phyloP scores from a whole-genome alignment of 148 eudicot species.

The Rhododendron kiyosumense region DNA sequence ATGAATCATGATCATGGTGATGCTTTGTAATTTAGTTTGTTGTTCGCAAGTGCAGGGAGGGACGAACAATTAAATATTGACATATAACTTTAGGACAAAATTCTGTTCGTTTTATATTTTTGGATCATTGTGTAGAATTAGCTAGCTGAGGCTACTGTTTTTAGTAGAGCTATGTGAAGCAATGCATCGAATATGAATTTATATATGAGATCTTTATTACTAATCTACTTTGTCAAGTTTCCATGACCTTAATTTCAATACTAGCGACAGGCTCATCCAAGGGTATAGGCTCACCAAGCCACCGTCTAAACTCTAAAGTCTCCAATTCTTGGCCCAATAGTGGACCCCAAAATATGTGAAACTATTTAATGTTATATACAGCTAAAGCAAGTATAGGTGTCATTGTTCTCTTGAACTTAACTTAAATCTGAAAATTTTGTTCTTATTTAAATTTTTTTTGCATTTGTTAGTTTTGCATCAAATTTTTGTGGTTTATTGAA shows the following conservation, averaged over 20 bases:
- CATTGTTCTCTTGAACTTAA: too few species aligned
- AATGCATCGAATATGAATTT: background rate
- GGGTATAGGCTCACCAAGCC: too few species aligned
- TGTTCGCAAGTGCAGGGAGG: background rate
- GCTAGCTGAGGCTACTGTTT: background rate
- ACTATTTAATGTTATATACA: too few species aligned
- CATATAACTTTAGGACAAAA: background rate
- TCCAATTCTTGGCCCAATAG: too few species aligned
- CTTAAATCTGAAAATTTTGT: too few species aligned
- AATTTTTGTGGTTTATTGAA: too few species aligned
- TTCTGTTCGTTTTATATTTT: background rate
- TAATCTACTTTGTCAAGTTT: background rate
- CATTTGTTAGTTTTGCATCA: too few species aligned
- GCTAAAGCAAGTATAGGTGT: too few species aligned
- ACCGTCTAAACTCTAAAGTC: too few species aligned
- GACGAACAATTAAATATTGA: background rate
- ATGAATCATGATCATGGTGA: background rate
- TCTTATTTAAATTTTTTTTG: too few species aligned
- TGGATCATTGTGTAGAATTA: background rate
- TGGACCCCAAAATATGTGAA: too few species aligned
- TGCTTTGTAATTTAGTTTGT: background rate
- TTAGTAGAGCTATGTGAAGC: background rate
- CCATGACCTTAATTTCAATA: background rate
- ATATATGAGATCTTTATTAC: background rate
- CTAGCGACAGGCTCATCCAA: background rate